Evolutionary conservation across 73 alveolate species (phyloP), one percentile per base, ranked within the genome.

Genomic region (Symbiodinium pilosum): DNA sequence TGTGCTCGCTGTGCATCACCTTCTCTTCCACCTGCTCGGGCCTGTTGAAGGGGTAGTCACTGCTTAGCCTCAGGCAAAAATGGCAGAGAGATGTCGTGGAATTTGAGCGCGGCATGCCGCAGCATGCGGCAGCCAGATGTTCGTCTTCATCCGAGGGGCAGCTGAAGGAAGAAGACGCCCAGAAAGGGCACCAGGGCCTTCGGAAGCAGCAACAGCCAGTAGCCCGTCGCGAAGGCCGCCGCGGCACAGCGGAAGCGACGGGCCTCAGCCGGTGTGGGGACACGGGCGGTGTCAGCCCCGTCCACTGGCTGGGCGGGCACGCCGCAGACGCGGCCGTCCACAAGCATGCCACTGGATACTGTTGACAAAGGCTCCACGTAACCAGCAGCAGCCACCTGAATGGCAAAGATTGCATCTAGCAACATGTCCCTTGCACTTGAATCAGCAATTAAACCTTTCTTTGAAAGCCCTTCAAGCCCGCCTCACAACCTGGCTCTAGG

Each of bases 341-440:
- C 93, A 5, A 43, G 20, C 41, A 38, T 47, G 81, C 93, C 83
- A 8, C 38, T 47, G 42, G 83, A 2, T 36, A 86, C 93, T 0
- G 93, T 86, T 36, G 93, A 86, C 83, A 86, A 14, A 2, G 93
- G 93, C 93, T 86, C 93, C 44, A 86, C 93, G 42, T 86, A 86
- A 0, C 83, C 44, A 0, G 93, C 93, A 32, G 77, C 52, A 6
- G 93, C 93, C 56, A 86, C 93, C 93, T 86, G 93, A 28, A 39
- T 14, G 18, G 64, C 52, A 26, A 11, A 51, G 71, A 54, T 54
- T 1, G 71, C 71, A 54, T 54, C 71, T 12, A 54, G 71, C 71
- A 54, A 30, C 30, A 20, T 5, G 3, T 20, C 69, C 69, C 69
- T 52, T 52, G 71, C 71, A 16, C 73, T 54, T 5, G 16, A 47